A percentile compares a stretch with the other conserved stretches of the same genome.
These are phyloP conservation scores for Thinopyrum elongatum DNA, from an alignment of 176 grass and related monocot species.

Conservation along the genomic window DNA sequence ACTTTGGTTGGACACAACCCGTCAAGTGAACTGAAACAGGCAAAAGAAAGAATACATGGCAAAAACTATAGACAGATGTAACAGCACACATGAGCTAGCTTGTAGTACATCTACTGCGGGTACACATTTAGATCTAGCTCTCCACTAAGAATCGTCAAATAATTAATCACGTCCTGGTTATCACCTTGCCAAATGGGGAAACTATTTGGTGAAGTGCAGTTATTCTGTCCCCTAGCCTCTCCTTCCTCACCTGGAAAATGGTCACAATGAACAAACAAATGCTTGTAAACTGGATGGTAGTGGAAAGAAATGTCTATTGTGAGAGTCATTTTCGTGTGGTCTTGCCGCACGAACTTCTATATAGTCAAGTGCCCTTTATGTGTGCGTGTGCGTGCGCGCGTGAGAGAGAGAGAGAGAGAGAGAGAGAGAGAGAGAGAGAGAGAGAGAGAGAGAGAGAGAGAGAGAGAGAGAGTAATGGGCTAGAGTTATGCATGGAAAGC, in stretches of 20 bases:
- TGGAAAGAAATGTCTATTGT: background rate
- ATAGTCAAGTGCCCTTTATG: background rate
- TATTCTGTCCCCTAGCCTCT: constrained; percentile 88
- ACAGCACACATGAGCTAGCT: background rate
- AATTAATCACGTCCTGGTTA: background rate
- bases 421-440: background rate
- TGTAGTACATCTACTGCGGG: background rate
- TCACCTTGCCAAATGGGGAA: constrained; percentile 93
- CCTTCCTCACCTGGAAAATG: constrained; percentile 77
- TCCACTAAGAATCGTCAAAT: background rate
- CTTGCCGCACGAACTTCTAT: constrained; percentile 23
- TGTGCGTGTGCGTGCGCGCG: too few species aligned
- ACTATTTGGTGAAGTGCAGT: constrained; percentile 90
- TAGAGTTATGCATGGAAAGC: constrained; percentile 30
- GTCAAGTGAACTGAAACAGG: constrained; percentile 42
- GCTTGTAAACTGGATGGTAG: background rate
- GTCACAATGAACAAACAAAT: background rate
- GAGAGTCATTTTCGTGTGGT: background rate
- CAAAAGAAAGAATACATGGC: constrained; percentile 35
- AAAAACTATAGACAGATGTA: constrained; percentile 38
- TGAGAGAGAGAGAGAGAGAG: constrained; percentile 9
- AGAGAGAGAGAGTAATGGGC: background rate
- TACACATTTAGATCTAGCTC: constrained; percentile 23
- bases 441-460: constrained; percentile 18
- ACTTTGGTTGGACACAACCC: constrained; percentile 65